Percentiles rank a stretch among this genome's conserved stretches.
phyloP scores from a whole-genome alignment of 2,329 filamentous ascomycete species.

The Grosmannia serpens region DNA sequence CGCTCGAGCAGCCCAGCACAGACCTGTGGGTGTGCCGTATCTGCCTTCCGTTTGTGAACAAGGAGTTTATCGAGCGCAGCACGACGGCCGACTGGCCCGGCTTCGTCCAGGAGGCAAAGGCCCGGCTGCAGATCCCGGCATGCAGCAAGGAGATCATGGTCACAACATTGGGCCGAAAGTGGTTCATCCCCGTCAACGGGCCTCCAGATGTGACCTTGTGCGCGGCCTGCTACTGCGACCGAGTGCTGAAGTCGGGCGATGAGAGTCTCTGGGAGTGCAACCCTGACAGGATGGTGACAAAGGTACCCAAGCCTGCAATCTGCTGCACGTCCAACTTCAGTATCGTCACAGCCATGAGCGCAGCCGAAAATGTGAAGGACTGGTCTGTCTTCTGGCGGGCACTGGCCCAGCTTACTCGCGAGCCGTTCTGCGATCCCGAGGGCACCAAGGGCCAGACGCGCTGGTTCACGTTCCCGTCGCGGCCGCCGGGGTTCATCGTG shows the following conservation, averaged over 20 bases:
- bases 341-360: slow-evolving; percentile 18
- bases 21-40: slow-evolving; percentile 26
- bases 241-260: slow-evolving; percentile 16
- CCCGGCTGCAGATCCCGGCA: slow-evolving; percentile 4
- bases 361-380: slow-evolving; percentile 17
- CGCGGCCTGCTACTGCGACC: slow-evolving; percentile 25
- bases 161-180: slow-evolving; percentile 10
- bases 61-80: slow-evolving; percentile 17
- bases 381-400: slow-evolving; percentile 23
- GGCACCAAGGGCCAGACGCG: slow-evolving; percentile 17
- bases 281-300: neutral
- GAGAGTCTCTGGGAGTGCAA: slow-evolving; percentile 12
- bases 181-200: slow-evolving; percentile 21
- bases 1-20: slow-evolving; percentile 13
- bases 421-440: slow-evolving; percentile 19
- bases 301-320: slow-evolving; percentile 11
- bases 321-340: slow-evolving; percentile 18
- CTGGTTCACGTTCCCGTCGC: slow-evolving; percentile 24
- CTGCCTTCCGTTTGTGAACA: slow-evolving; percentile 18
- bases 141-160: neutral
- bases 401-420: slow-evolving; percentile 14
- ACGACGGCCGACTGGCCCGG: slow-evolving; percentile 19
- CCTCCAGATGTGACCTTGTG: slow-evolving; percentile 21
- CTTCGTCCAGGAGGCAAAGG: slow-evolving; percentile 21
- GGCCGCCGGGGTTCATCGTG: slow-evolving; percentile 22